Base-by-base conservation (phyloP, 2,329 filamentous ascomycete genomes). In the Fusarium longipes region DNA sequence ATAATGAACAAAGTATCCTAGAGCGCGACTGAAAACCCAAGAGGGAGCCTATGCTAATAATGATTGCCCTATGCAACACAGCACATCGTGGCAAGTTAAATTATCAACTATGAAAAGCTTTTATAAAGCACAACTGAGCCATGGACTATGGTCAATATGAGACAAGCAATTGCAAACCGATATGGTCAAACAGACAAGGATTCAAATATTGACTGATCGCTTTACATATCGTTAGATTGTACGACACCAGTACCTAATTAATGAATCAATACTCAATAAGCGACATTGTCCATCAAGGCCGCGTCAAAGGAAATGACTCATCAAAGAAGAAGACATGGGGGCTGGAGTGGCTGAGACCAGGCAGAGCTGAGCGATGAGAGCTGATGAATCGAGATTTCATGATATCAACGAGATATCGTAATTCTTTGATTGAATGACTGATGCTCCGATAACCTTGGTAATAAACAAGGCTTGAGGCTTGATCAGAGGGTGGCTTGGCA, bases 401-500 rank as follows among this genome's bases (percentile, higher is more conserved):
- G 57, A 51, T 42, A 58, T 38, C 44, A 44, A 54, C 18, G 22
- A 45, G 33, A 61, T 49, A 49, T 38, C n/a, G 32, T 22, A 49
- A 49, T 49, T 49, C 45, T 49, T 27, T 22, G 33, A n/a, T 27
- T 39, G 48, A 65, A 64, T 64, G 42, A 43, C 59, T 63, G 44
- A 63, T 63, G 39, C 38, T 33, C 30, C 42, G 40, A 45, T 55
- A 45, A 63, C 43, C 35, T 58, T 50, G 60, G 42, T 64, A 30
- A 24, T 64, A 30, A 24, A 43, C 22, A 24, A 45, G 40, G 44
- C 63, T 43, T 68, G 62, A 68, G 60, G 51, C 47, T 57, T 65
- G 61, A 62, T 36, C 51, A 38, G n/a, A 54, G 24, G 51, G 61
- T 68, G 65, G 65, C 65, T 68, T 66, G 65, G 65, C 48, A 49